Conservation (phyloP, 352 stramenopile genomes). For the Phytophthora crassamura region DNA sequence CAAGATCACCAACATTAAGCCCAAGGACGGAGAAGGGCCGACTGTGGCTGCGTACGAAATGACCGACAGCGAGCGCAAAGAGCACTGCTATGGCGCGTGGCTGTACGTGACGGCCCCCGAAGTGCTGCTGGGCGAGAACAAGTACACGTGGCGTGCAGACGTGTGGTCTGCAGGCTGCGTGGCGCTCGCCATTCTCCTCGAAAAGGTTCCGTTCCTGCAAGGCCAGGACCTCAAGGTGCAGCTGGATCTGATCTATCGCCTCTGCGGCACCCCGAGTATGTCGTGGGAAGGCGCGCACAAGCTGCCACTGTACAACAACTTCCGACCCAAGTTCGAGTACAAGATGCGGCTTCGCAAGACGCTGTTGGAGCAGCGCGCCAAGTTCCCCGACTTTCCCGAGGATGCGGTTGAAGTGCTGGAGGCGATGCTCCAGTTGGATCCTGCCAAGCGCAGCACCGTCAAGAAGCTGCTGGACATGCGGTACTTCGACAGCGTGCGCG, state of each 20-base stretch:
- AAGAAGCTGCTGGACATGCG: constrained; percentile 65
- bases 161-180: constrained; percentile 82
- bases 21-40: constrained; percentile 40
- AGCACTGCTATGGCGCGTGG: constrained; percentile 72
- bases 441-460: constrained; percentile 52
- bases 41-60: constrained; percentile 56
- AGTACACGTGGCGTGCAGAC: constrained; percentile 77
- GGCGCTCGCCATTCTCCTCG: constrained; percentile 67
- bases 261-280: constrained; percentile 72
- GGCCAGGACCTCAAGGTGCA: constrained; percentile 69
- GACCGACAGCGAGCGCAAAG: constrained; percentile 81
- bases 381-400: constrained; percentile 58
- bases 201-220: constrained; percentile 69
- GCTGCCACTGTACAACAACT: constrained; percentile 58
- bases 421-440: constrained; percentile 79
- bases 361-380: constrained; percentile 66
- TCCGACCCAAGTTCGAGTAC: constrained; percentile 79
- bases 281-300: constrained; percentile 62
- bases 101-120: constrained; percentile 75
- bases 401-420: constrained; percentile 74
- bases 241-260: constrained; percentile 79
- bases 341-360: constrained; percentile 83
- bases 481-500: constrained; percentile 63
- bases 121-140: constrained; percentile 69
- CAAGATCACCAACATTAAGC: constrained; percentile 46